Percentiles rank a stretch among this genome's conserved stretches.
These are phyloP conservation scores for Lentinula sp. DNA, from an alignment of 768 basidiomycete species.

Conservation along the genomic window DNA sequence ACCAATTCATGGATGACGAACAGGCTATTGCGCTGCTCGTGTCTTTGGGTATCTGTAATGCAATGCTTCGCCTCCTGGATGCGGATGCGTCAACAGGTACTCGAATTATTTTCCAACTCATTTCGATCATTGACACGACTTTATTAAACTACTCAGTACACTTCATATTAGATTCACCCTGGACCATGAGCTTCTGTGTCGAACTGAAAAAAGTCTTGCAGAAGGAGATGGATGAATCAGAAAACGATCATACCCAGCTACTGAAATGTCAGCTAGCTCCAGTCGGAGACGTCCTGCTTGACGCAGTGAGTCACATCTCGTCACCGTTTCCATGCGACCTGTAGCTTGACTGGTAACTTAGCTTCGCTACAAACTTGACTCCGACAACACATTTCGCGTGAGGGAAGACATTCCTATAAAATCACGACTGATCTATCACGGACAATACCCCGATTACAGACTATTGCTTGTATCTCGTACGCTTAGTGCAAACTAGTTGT, in stretches of 20 bases:
- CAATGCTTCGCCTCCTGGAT: conserved; percentile 24
- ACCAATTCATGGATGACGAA: conserved; percentile 36
- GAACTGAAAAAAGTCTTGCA: conserved; percentile 27
- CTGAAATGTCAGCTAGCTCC: conserved; percentile 25
- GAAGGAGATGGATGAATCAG: conserved; percentile 7
- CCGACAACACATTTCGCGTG: not conserved
- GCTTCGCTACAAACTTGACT: not conserved
- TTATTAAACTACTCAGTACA: conserved; percentile 11
- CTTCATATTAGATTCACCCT: conserved; percentile 36
- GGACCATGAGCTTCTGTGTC: conserved; percentile 39
- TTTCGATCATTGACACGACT: not conserved
- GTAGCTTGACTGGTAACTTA: not conserved
- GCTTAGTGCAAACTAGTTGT: not conserved
- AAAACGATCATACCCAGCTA: conserved; percentile 17
- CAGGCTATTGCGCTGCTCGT: conserved; percentile 46
- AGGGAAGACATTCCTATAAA: conserved; percentile 4
- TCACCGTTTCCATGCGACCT: not conserved
- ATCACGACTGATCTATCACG: conserved; percentile 7
- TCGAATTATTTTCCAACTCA: not conserved
- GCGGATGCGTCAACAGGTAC: not conserved
- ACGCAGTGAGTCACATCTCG: not conserved
- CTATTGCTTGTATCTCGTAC: conserved; percentile 9
- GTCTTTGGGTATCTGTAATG: conserved; percentile 43
- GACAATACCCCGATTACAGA: conserved; percentile 2
- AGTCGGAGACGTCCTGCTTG: conserved; percentile 19